Evolutionary conservation across 1,284 basidiomycete species (phyloP).

Genomic region (Apiotrichum sp.): DNA sequence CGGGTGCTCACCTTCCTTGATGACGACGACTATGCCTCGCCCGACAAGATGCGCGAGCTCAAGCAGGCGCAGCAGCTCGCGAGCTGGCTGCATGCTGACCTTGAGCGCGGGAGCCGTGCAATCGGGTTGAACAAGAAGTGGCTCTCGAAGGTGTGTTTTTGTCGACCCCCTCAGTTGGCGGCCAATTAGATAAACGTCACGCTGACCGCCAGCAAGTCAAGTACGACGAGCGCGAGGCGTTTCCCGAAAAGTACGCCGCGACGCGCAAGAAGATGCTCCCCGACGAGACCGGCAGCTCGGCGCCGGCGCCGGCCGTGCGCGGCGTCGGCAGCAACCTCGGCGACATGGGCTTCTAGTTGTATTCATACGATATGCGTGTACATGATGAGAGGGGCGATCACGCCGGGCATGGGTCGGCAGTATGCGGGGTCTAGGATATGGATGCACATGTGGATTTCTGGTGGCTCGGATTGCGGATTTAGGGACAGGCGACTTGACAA

Average conservation of each 20-base stretch:
- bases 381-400: no score
- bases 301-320: constrained; percentile 3
- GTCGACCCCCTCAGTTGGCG: not conserved
- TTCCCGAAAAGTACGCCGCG: constrained; percentile 3
- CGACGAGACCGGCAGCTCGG: no score
- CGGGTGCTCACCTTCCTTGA: constrained; percentile 31
- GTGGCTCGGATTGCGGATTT: no score
- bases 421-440: no score
- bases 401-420: no score
- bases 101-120: constrained; percentile 19
- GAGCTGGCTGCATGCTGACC: constrained; percentile 19
- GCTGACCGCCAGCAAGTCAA: constrained; percentile 8
- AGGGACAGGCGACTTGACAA: no score
- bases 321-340: constrained; percentile 16
- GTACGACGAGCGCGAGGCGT: constrained; percentile 5
- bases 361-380: not conserved
- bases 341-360: constrained; percentile 17
- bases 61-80: constrained; percentile 15
- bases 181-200: not conserved
- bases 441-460: no score
- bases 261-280: not conserved
- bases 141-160: constrained; percentile 30
- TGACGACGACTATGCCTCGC: constrained; percentile 18
- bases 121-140: constrained; percentile 28
- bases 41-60: constrained; percentile 15